phyloP scores from a whole-genome alignment of 768 basidiomycete genomes.

The Amanita pseudoporphyria region DNA sequence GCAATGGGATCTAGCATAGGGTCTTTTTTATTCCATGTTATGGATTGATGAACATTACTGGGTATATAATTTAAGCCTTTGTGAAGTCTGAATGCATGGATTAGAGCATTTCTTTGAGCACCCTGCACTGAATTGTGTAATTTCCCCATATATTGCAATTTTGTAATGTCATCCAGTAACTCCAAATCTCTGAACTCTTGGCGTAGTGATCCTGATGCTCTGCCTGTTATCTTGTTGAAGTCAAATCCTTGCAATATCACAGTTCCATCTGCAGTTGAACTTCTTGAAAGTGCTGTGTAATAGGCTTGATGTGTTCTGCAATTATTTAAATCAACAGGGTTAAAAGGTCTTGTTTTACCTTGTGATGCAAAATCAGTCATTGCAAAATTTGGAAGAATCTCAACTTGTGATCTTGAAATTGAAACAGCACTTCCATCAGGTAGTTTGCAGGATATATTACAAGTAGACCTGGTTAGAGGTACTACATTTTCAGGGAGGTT shows the following conservation, averaged over 20 bases:
- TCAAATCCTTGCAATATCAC: conserved; percentile 1
- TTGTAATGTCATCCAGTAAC: neutral
- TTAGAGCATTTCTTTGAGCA: neutral
- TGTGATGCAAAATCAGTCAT: too few species aligned
- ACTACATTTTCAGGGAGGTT: neutral
- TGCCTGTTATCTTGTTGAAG: neutral
- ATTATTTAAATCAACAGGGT: conserved; percentile 10
- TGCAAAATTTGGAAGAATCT: too few species aligned
- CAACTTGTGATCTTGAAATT: too few species aligned
- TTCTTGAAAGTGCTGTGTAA: neutral
- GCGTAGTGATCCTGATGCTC: neutral
- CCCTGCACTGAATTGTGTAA: neutral
- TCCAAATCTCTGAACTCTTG: neutral
- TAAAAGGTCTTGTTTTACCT: conserved; percentile 9
- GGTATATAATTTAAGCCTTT: too few species aligned
- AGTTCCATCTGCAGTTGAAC: neutral
- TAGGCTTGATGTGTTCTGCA: too few species aligned
- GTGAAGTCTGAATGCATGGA: neutral
- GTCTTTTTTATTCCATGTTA: too few species aligned
- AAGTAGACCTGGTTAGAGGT: neutral
- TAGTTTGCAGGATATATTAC: neutral
- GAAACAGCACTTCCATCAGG: conserved; percentile 15
- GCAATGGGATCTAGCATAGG: too few species aligned
- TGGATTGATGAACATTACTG: too few species aligned
- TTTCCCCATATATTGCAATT: neutral